Evolutionary conservation across 1,139 yeast genomes (phyloP).

Genomic region (Suhomyces panamericanus): DNA sequence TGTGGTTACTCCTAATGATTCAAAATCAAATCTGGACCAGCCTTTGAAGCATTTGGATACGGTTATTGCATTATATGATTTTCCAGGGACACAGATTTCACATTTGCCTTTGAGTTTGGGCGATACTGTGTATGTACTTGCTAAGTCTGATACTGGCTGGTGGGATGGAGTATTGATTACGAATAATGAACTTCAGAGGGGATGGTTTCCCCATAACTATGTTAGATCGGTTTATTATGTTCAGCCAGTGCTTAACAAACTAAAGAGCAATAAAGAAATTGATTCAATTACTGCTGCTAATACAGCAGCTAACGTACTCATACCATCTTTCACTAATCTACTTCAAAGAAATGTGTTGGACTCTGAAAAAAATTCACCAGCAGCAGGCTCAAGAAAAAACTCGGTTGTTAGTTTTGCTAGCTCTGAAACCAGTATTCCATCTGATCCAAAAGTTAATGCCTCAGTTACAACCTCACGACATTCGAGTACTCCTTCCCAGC

Average conservation of each 20-base stretch:
- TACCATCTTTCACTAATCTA: slow-evolving; percentile 45
- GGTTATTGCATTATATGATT: slow-evolving; percentile 53
- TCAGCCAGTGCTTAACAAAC: slow-evolving; percentile 45
- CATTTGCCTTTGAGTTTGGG: slow-evolving; percentile 50
- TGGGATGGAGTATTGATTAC: slow-evolving; percentile 67
- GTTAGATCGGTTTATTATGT: slow-evolving; percentile 51
- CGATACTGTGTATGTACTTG: slow-evolving; percentile 51
- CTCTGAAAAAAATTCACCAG: slow-evolving; percentile 31
- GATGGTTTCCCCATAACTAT: slow-evolving; percentile 75
- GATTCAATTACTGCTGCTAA: slow-evolving; percentile 51
- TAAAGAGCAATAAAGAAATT: slow-evolving; percentile 43
- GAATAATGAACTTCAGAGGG: slow-evolving; percentile 48
- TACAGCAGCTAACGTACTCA: slow-evolving; percentile 51
- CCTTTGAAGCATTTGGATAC: slow-evolving; percentile 47
- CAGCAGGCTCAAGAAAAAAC: slow-evolving; percentile 42
- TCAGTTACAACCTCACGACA: slow-evolving; percentile 6
- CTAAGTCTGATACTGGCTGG: slow-evolving; percentile 64
- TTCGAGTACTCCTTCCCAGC: slow-evolving; percentile 8
- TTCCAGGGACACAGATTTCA: slow-evolving; percentile 48
- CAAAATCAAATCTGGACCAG: slow-evolving; percentile 19
- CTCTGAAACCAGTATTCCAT: slow-evolving; percentile 36
- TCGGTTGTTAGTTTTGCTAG: slow-evolving; percentile 52
- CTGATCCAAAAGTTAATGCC: slow-evolving; percentile 13
- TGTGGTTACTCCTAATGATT: slow-evolving; percentile 33
- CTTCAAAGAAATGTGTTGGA: slow-evolving; percentile 39